Conservation (phyloP, 2,329 filamentous ascomycete species). For the Neofusicoccum kwambonambiense region DNA sequence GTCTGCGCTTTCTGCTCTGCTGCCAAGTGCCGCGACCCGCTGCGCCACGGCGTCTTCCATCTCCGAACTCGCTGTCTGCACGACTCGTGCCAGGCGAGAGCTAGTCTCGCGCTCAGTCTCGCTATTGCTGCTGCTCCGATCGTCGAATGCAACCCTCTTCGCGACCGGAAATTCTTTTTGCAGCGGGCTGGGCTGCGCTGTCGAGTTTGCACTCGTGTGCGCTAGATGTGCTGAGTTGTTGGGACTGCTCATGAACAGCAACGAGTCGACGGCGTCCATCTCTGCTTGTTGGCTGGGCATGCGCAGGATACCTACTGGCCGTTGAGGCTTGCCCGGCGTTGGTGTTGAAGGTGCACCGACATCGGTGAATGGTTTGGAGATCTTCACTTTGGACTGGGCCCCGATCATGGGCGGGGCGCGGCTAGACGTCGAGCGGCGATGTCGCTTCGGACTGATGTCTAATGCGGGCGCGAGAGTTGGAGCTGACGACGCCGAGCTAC, state of each 20-base stretch:
- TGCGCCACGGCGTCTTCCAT: neutral
- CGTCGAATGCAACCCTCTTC: slow-evolving; percentile 19
- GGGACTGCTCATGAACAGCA: slow-evolving; percentile 79
- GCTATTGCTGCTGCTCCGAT: slow-evolving; percentile 2
- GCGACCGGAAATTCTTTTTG: slow-evolving; percentile 25
- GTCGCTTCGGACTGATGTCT: slow-evolving; percentile 33
- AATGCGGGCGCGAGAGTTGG: slow-evolving; percentile 34
- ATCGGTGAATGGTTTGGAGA: slow-evolving; percentile 18
- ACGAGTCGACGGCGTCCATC: slow-evolving; percentile 76
- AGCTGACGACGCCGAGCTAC: slow-evolving; percentile 23
- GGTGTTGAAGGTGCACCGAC: slow-evolving; percentile 28
- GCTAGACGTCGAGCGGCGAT: slow-evolving; percentile 35
- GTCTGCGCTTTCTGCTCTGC: neutral
- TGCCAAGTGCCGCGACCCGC: slow-evolving; percentile 5
- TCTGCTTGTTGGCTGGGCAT: slow-evolving; percentile 71
- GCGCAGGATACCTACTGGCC: slow-evolving; percentile 54
- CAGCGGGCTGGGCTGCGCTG: slow-evolving; percentile 30
- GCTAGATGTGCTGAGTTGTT: slow-evolving; percentile 58
- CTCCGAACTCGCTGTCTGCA: slow-evolving; percentile 2
- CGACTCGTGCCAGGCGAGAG: neutral
- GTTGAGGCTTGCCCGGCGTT: slow-evolving; percentile 33
- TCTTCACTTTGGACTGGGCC: slow-evolving; percentile 28
- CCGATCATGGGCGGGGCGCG: slow-evolving; percentile 33
- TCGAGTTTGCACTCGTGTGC: slow-evolving; percentile 3
- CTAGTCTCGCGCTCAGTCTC: neutral